phyloP scores from a whole-genome alignment of 1,139 yeast species.

The Blastobotrys aristatus region DNA sequence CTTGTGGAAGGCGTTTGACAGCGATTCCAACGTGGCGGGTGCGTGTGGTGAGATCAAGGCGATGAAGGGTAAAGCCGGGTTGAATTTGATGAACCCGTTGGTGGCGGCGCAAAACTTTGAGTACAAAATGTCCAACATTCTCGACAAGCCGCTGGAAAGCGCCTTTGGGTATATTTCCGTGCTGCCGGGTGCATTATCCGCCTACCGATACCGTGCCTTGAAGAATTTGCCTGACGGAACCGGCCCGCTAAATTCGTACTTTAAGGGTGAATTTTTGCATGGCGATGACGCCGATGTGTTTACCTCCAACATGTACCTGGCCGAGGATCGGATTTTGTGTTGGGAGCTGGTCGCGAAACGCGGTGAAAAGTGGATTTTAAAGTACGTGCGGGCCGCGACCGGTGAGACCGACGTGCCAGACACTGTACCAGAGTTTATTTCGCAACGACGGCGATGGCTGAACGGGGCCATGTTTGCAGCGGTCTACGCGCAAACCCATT shows the following conservation, averaged over 20 bases:
- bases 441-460: constrained; percentile 97
- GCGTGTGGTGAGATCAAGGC: constrained; percentile 97
- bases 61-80: constrained; percentile 84
- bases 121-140: constrained; percentile 90
- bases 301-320: constrained; percentile 94
- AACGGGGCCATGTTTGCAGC: constrained; percentile 98
- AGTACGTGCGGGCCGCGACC: constrained; percentile 86
- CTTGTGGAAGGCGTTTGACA: constrained; percentile 94
- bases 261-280: constrained; percentile 71
- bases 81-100: constrained; percentile 75
- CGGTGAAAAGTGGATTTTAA: constrained; percentile 84
- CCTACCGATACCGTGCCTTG: constrained; percentile 86
- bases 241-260: constrained; percentile 84
- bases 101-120: constrained; percentile 97
- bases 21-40: constrained; percentile 94
- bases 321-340: constrained; percentile 94
- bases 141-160: constrained; percentile 93
- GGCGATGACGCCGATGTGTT: constrained; percentile 69
- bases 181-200: constrained; percentile 93
- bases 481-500: constrained; percentile 74
- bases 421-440: constrained; percentile 77
- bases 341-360: constrained; percentile 94
- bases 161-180: constrained; percentile 91
- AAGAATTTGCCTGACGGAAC: constrained; percentile 83
- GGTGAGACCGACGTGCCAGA: constrained; percentile 99